Base-by-base conservation (phyloP, 352 stramenopile genomes). In the Elongisporangium senticosum region DNA sequence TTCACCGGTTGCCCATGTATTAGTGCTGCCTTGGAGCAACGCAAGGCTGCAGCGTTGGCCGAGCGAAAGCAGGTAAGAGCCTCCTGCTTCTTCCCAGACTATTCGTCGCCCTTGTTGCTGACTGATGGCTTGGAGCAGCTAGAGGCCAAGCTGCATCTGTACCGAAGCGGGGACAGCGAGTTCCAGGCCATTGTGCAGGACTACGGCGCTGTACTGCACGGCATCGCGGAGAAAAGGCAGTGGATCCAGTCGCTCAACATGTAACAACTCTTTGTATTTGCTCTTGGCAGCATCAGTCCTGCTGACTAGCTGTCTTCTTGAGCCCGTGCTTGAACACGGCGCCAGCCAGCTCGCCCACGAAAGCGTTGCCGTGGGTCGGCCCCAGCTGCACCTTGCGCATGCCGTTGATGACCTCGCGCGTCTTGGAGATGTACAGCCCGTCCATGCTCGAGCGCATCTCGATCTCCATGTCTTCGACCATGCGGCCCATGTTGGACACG, bases 401-500 rank as follows among this genome's bases (percentile, higher is more conserved):
- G 51, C 76, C 88, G 61, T 97, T 96, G 51, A 98, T 84, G 24
- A 98, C 87, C 69, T 98, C 90, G 21, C 87, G 78, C 17, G 95
- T 98, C 71, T 98, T 98, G 63, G 96, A 92, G 59, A 98, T 97
- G 73, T 98, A 98, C 14, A 98, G 62, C 17, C 75, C 78, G 64
- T 98, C 91, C 22, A 98, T 83, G 62, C 90, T 94, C 8, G 83
- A 87, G 50, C 92, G 86, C 77, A 98, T 96, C 39, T 97, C 91
- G 61, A 90, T 96, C 75, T 98, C 94, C 86, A 98, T 97, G 60
- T 98, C 91, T 68, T 98, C 95, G 56, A 98, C 94, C 79, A 98
- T 93, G 55, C 88, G 85, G 22, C 95, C 95, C 77, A 98, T 97
- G 74, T 98, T 98, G 59, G 77, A 80, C 61, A 98, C 81, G 67